A percentile compares a stretch with the other conserved stretches of the same genome.
These are phyloP conservation scores for Kluyveromyces dobzhanskii DNA, from an alignment of 805 yeast genomes.

Conservation along the genomic window DNA sequence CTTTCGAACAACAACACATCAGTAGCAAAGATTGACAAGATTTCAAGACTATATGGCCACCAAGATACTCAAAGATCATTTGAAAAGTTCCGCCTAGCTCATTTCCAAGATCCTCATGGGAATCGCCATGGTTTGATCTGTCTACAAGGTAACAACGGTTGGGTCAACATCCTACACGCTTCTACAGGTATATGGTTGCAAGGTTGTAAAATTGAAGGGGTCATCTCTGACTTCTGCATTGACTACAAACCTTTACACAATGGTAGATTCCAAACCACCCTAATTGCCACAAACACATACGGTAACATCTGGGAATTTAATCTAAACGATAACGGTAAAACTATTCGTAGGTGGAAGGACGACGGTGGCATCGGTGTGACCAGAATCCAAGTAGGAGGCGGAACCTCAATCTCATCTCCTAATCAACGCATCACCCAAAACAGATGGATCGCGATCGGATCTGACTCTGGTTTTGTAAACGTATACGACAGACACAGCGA, in stretches of 20 bases:
- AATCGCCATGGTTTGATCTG: slow-evolving; percentile 59
- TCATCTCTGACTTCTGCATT: slow-evolving; percentile 58
- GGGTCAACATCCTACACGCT: slow-evolving; percentile 77
- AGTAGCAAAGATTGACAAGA: slow-evolving; percentile 58
- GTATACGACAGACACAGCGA: slow-evolving; percentile 54
- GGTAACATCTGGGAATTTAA: slow-evolving; percentile 92
- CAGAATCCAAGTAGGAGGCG: slow-evolving; percentile 62
- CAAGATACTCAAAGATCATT: slow-evolving; percentile 76
- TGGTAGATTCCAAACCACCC: slow-evolving; percentile 23
- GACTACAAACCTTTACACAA: slow-evolving; percentile 26
- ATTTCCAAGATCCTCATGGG: slow-evolving; percentile 17
- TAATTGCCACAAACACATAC: slow-evolving; percentile 57
- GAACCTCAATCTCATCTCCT: slow-evolving; percentile 22
- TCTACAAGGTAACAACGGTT: slow-evolving; percentile 77
- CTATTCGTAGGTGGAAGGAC: slow-evolving; percentile 71
- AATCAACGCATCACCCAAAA: slow-evolving; percentile 29
- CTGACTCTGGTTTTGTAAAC: slow-evolving; percentile 81
- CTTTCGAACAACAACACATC: slow-evolving; percentile 32
- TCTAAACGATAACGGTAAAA: slow-evolving; percentile 37
- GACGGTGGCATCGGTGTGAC: slow-evolving; percentile 82
- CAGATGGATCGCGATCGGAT: slow-evolving; percentile 85
- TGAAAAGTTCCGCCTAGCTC: slow-evolving; percentile 76
- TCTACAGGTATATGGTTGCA: slow-evolving; percentile 76
- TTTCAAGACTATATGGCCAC: slow-evolving; percentile 86
- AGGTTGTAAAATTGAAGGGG: slow-evolving; percentile 86